Evolutionary conservation across 2,329 filamentous ascomycete species (phyloP).

Genomic region (Nemania sp.): DNA sequence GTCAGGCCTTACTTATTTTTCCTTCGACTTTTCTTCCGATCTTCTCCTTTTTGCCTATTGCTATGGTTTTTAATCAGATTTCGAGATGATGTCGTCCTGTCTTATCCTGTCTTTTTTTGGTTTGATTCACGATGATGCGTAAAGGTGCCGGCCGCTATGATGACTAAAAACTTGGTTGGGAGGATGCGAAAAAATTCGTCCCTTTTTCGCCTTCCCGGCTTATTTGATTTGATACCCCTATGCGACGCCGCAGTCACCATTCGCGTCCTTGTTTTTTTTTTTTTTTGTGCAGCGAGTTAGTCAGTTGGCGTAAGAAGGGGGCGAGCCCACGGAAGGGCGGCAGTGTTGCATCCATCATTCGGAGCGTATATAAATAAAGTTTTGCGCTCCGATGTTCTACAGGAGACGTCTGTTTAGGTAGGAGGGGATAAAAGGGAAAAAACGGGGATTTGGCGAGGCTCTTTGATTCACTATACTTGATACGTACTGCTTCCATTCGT

Average conservation of each 20-base stretch:
- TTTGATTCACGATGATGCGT: background rate
- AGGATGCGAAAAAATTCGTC: conserved; percentile 7
- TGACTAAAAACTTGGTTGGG: background rate
- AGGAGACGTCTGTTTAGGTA: background rate
- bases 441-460: conserved; percentile 3
- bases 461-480: background rate
- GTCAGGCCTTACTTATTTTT: background rate
- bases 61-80: conserved; percentile 12
- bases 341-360: conserved; percentile 16
- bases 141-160: background rate
- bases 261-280: background rate
- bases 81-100: background rate
- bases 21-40: background rate
- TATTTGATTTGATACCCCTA: conserved; percentile 34
- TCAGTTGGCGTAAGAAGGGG: conserved; percentile 16
- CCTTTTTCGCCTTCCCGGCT: background rate
- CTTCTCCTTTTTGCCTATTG: background rate
- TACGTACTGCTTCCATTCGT: background rate
- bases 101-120: background rate
- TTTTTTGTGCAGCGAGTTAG: background rate
- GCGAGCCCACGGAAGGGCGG: background rate
- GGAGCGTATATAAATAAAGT: conserved; percentile 13
- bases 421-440: conserved; percentile 5
- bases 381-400: background rate
- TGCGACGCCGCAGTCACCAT: background rate